Evolutionary conservation across 2,329 filamentous ascomycete species (phyloP).

Genomic region (Phyllachora maydis): DNA sequence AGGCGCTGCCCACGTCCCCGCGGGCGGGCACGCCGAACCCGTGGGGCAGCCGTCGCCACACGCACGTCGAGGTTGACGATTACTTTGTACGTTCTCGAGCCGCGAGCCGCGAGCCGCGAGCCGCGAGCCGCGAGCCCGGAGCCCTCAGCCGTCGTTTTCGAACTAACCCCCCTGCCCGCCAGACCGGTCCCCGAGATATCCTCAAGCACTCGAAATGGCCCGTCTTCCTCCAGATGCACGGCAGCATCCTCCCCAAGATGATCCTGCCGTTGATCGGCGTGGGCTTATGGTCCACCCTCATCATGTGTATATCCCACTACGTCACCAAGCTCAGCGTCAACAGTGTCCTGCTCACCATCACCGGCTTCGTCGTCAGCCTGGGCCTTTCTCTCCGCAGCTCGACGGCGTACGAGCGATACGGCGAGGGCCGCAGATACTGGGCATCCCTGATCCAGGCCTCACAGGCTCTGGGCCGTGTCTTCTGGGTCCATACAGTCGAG

Average conservation of each 20-base stretch:
- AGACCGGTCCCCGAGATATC: constrained; percentile 44
- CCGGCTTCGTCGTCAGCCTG: constrained; percentile 68
- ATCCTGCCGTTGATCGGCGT: constrained; percentile 46
- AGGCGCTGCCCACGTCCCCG: constrained; percentile 9
- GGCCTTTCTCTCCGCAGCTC: constrained; percentile 59
- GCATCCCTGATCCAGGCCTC: constrained; percentile 37
- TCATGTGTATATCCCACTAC: constrained; percentile 22
- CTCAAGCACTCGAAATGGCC: constrained; percentile 63
- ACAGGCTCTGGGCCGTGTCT: constrained; percentile 50
- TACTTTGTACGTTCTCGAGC: constrained; percentile 23
- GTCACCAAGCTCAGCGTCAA: constrained; percentile 31
- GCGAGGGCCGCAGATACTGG: constrained; percentile 33
- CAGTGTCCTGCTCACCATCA: constrained; percentile 59
- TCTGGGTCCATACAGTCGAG: constrained; percentile 62
- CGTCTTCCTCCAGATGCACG: constrained; percentile 56
- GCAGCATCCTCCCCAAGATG: constrained; percentile 54
- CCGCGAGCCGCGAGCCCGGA: too few species aligned
- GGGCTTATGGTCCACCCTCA: constrained; percentile 41
- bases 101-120: too few species aligned
- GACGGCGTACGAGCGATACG: constrained; percentile 53
- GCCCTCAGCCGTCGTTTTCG: too few species aligned
- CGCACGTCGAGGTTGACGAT: constrained; percentile 18
- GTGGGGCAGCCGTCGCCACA: constrained; percentile 11
- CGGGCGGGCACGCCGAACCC: constrained; percentile 9
- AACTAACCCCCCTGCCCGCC: neutral